A percentile compares a stretch with the other conserved stretches of the same genome.
Evolutionary conservation across 306 rosid species (phyloP).

Genomic region (Oemleria cerasiformis): DNA sequence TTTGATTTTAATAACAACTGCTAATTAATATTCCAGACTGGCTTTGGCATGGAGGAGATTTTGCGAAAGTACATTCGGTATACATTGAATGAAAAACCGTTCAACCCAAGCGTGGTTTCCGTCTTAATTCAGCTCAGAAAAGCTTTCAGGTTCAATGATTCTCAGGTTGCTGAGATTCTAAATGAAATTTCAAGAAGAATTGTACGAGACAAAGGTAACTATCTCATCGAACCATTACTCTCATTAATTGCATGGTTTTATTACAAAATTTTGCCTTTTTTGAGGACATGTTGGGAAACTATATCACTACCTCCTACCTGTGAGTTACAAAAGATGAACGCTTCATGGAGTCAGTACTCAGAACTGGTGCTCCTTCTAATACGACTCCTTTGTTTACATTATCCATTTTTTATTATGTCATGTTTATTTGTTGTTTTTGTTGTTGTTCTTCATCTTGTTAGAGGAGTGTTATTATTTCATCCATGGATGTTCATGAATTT

Average conservation of each 20-base stretch:
- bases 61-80: constrained; percentile 88
- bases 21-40: constrained; percentile 63
- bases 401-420: no score
- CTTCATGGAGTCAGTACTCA: neutral
- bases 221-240: neutral
- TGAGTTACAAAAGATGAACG: constrained; percentile 1
- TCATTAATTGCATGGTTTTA: neutral
- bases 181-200: constrained; percentile 85
- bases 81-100: constrained; percentile 85
- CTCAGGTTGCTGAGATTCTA: constrained; percentile 62
- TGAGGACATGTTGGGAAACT: no score
- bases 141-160: constrained; percentile 61
- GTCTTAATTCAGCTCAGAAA: constrained; percentile 67
- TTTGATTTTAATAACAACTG: constrained; percentile 8
- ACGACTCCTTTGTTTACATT: neutral
- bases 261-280: neutral
- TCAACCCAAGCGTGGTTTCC: constrained; percentile 78
- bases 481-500: neutral
- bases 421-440: neutral
- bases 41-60: constrained; percentile 60
- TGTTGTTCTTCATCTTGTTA: neutral
- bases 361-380: neutral
- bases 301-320: neutral
- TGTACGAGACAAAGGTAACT: constrained; percentile 80
- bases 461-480: neutral